A percentile compares a stretch with the other conserved stretches of the same genome.
Evolutionary conservation across 306 rosid species (phyloP).

Genomic region (Sophora flavescens): DNA sequence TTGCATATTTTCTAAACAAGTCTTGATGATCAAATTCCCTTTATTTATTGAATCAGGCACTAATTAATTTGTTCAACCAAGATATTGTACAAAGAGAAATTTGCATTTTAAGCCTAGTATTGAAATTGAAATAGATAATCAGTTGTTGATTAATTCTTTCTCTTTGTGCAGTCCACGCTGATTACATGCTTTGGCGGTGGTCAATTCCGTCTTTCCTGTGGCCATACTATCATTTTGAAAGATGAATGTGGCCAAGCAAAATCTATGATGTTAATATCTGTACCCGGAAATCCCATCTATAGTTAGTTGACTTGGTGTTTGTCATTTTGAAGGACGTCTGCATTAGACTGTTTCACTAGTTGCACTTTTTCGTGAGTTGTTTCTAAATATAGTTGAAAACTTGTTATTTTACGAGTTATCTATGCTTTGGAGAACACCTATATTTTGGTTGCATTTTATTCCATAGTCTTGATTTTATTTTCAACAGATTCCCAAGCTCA

Average conservation of each 20-base stretch:
- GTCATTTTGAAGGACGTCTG: conserved; percentile 30
- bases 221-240: conserved; percentile 26
- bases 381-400: conserved; percentile 9
- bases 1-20: conserved; percentile 5
- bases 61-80: background rate
- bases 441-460: background rate
- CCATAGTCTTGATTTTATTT: background rate
- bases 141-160: conserved; percentile 30
- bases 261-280: conserved; percentile 40
- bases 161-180: conserved; percentile 69
- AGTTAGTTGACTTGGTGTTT: conserved; percentile 38
- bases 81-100: background rate
- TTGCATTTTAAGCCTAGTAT: background rate
- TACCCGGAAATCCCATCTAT: conserved; percentile 23
- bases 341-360: background rate
- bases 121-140: conserved; percentile 26
- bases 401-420: background rate
- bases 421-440: background rate
- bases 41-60: conserved; percentile 8
- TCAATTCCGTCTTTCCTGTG: conserved; percentile 14
- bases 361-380: background rate
- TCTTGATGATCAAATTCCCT: background rate
- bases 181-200: conserved; percentile 38
- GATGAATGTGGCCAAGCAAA: conserved; percentile 5
- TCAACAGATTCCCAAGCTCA: background rate